Base-by-base conservation (phyloP, 2,329 filamentous ascomycete species). In the Penicillium digitatum region DNA sequence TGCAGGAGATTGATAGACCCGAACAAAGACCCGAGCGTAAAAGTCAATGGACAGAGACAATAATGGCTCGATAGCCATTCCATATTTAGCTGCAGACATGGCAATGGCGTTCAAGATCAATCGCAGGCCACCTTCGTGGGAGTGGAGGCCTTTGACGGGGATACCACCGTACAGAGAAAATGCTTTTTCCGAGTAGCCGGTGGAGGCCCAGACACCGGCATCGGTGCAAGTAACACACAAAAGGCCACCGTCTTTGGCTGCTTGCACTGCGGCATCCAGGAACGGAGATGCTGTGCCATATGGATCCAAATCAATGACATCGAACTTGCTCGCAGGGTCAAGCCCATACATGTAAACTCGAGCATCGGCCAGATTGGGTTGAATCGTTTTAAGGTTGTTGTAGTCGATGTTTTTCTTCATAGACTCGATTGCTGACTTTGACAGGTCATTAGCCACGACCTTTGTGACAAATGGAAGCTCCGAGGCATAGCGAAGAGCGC, bases 201-300 rank as follows among this genome's bases (percentile, higher is more conserved):
- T 89, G 0, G 93, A 96, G 1, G 93, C 93, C 82, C 92, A 99
- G 2, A 99, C 90, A 10, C 89, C 91, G 10, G 93, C 92, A 72
- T 99, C 94, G 0, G 94, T 99, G 74, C 94, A 99, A 1, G 94
- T 99, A 5, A 99, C 88, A 70, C 92, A 96, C 5, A 99, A 81
- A 37, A 99, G 79, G 4, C 94, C 94, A 1, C 93, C 93, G 64
- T 96, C 90, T 60, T 88, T 85, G 8, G 96, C 82, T 1, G 89
- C 85, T 74, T 96, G 92, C 9, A 99, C 79, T 1, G 94, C 91
- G 1, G 90, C 86, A 69, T 99, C 94, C 51, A 99, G 82, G 72
- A 99, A 99, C 1, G 90, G 89, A 10, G 89, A 90, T 0, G 93
- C 94, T 0, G 90, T 95, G 39, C 94, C 94, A 66, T 99, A 99